Evolutionary conservation across 352 stramenopile species (phyloP).

Genomic region (Pythium aphanidermatum): DNA sequence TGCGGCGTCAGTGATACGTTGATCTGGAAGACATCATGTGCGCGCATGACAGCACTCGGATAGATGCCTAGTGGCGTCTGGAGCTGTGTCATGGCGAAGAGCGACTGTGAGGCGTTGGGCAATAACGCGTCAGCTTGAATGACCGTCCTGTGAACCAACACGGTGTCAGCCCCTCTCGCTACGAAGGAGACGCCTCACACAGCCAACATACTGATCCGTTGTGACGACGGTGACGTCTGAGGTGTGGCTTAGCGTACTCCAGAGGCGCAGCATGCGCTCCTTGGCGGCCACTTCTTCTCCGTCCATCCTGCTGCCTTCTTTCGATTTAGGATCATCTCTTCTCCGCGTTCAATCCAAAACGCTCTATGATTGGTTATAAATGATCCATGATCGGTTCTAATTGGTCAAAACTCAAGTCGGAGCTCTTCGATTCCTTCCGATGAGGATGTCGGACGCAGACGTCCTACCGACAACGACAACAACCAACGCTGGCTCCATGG

Average conservation of each 20-base stretch:
- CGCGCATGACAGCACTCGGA: slow-evolving; percentile 46
- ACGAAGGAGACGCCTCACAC: background rate
- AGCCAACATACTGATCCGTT: slow-evolving; percentile 33
- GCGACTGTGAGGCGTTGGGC: slow-evolving; percentile 55
- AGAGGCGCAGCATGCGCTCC: slow-evolving; percentile 54
- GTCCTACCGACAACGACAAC: too few relatives aligned
- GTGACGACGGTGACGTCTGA: slow-evolving; percentile 36
- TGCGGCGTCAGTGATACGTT: slow-evolving; percentile 25
- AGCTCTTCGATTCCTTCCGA: too few relatives aligned
- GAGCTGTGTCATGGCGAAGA: slow-evolving; percentile 53
- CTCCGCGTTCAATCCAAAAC: too few relatives aligned
- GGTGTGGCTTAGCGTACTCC: slow-evolving; percentile 24
- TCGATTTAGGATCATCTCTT: background rate
- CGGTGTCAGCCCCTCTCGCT: slow-evolving; percentile 1
- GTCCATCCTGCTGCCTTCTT: background rate
- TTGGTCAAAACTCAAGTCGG: too few relatives aligned
- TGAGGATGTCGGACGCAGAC: background rate
- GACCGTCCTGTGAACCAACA: slow-evolving; percentile 30
- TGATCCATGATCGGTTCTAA: too few relatives aligned
- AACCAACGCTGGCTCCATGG: too few relatives aligned
- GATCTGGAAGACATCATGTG: slow-evolving; percentile 44
- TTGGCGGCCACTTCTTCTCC: slow-evolving; percentile 27
- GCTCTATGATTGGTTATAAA: too few relatives aligned
- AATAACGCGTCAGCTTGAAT: slow-evolving; percentile 33
- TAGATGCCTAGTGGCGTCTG: slow-evolving; percentile 63